Percentiles rank a stretch among this genome's conserved stretches.
Evolutionary conservation across 208 protist species (phyloP).

Genomic region (Herpetomonas samuelpessoai): DNA sequence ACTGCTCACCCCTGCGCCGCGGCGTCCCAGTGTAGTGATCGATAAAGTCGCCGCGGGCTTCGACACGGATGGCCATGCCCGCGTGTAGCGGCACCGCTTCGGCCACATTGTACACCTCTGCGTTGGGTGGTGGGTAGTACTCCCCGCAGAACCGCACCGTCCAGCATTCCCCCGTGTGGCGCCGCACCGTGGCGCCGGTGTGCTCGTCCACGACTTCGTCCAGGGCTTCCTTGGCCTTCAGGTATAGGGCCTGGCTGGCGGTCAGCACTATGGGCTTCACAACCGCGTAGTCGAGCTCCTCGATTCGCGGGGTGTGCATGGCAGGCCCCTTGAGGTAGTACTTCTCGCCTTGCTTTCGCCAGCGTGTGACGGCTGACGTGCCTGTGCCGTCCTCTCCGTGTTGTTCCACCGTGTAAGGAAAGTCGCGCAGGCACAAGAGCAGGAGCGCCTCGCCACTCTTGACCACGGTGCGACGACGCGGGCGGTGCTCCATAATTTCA

Average conservation of each 20-base stretch:
- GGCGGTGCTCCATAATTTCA: conserved; percentile 21
- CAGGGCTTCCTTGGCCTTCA: conserved; percentile 26
- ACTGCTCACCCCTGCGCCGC: conserved; percentile 49
- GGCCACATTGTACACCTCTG: conserved; percentile 52
- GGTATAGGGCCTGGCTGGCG: conserved; percentile 19
- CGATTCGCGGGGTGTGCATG: conserved; percentile 28
- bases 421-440: conserved; percentile 22
- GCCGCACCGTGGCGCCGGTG: not conserved
- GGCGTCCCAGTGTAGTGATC: conserved; percentile 38
- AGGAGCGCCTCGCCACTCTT: conserved; percentile 51
- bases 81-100: conserved; percentile 58
- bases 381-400: conserved; percentile 9
- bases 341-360: conserved; percentile 12
- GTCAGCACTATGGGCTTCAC: conserved; percentile 11
- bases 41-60: conserved; percentile 64
- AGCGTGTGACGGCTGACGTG: not conserved
- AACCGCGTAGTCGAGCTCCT: conserved; percentile 17
- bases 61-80: conserved; percentile 72
- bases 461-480: conserved; percentile 58
- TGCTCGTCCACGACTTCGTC: conserved; percentile 21
- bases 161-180: conserved; percentile 88
- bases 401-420: conserved; percentile 16
- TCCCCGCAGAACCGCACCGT: conserved; percentile 32
- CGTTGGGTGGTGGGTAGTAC: conserved; percentile 74
- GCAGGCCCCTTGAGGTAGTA: conserved; percentile 41